Base-by-base conservation (phyloP, 164 flowering plant genomes). In the Vitis amurensis region DNA sequence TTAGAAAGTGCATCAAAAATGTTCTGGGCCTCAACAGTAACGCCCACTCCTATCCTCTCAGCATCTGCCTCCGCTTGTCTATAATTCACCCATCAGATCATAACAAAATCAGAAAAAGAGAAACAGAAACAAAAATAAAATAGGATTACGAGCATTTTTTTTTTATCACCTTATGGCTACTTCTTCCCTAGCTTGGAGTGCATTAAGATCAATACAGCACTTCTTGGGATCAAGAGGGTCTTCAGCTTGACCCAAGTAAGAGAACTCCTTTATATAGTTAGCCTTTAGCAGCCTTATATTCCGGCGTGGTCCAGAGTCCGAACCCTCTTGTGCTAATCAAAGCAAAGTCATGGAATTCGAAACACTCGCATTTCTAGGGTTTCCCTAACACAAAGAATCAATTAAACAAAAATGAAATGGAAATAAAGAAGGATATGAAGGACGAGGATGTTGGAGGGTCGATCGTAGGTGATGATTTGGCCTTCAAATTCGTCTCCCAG, bases 41-140 rank as follows among this genome's bases (percentile, higher is more conserved):
- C 86, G 50, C 86, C 86, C 6, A 92, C 93, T 2, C 98, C 99
- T 15, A 95, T 86, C 81, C 98, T 90, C 84, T 93, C 97, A 19
- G 97, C 91, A 4, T 93, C 99, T 0, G 84, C 70, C 80, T 90
- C 99, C 11, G 99, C 98, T 77, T 90, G 97, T 72, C 98, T 91
- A 80, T 84, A 83, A 73, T 14, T 2, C 64, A 44, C 37, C 52
- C 16, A n/a, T 31, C 68, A 55, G 59, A 61, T 5, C 53, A 47
- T 30, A 61, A 68, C 15, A 48, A 63, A 71, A 70, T 7, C 17
- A 51, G 37, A 50, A 53, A 27, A 55, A 37, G 59, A 60, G n/a
- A 13, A 19, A 49, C 49, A 23, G 9, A 47, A 60, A 59, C 2
- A 53, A 62, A 44, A 50, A 17, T 0, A 55, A 49, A 59, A 44